Base-by-base conservation (phyloP, 2,329 filamentous ascomycete species). In the Chrysosphaeria jannelii region DNA sequence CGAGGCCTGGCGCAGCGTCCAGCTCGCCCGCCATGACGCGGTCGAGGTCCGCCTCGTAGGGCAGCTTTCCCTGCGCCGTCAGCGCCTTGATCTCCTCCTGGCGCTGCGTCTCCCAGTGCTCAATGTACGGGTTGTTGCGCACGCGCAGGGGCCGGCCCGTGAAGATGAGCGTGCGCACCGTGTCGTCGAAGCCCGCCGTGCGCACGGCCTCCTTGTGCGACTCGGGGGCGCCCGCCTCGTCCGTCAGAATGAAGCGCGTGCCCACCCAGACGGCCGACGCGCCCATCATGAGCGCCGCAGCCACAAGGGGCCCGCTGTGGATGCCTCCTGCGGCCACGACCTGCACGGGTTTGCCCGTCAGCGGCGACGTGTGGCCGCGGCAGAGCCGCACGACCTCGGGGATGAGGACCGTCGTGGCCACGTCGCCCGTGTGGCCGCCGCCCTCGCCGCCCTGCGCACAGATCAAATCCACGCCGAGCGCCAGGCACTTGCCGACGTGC, bases 371-470 rank as follows among this genome's bases (percentile, higher is more conserved):
- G 52, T 71, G 54, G 40, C 68, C 68, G 47, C 70, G 58, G 51
- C 62, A 66, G 36, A 79, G 56, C 36, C 81, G 63, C 36, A 78
- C 79, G 29, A 89, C 78, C 27, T 79, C 69, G 25, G 85, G 85
- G 43, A 93, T 93, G 31, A 97, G 66, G 34, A 97, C 51, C 2
- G 75, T 66, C 25, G 81, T 93, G 32, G 85, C 76, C 19, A 90
- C 71, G 45, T 91, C 72, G 38, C 85, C 85, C 9, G 78, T 91
- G 56, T 91, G 79, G 34, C 85, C 85, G 43, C 85, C 85, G 32
- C 85, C 85, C 53, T 97, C 85, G 37, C 85, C 81, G 42, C 85
- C 85, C 53, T 97, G 85, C 24, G 85, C 85, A 53, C 81, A 93
- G 52, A 97, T 93, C 38, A 97, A 71, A 48, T 97, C 85, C 36